Base-by-base conservation (phyloP, 1,139 yeast species). In the Suhomyces bokatorum region DNA sequence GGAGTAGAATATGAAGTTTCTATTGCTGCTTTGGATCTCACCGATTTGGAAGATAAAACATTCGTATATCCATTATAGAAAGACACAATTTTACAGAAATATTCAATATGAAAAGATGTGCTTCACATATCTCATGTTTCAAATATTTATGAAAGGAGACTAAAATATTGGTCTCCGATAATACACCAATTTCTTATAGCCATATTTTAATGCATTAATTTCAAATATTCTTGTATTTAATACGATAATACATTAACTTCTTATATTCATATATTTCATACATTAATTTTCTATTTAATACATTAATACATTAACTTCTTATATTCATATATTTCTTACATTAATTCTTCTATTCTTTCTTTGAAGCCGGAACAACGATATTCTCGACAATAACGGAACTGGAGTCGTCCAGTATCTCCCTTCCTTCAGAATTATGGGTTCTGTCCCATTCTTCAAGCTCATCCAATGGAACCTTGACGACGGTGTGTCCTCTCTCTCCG, bases 31-130 rank as follows among this genome's bases (percentile, higher is more conserved):
- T 57, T 75, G 37, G 80, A 75, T 56, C 57, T 75, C 32, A 76
- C 80, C 12, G 80, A 76, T 50, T 59, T 70, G 34, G 78, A 75
- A 52, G 75, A 75, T 50, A 62, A 70, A 45, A 58, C 66, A n/a
- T 74, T 71, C 40, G 69, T 75, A 13, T 76, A 77, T 52, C 75
- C 76, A 12, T 30, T 43, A 10, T 43, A 30, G n/a, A 26, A 2
- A 6, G 24, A n/a, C n/a, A n/a, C n/a, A n/a, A n/a, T n/a, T n/a
- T n/a, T n/a, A n/a, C n/a, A n/a, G n/a, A n/a, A n/a, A n/a, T n/a
- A n/a, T n/a, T n/a, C n/a, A n/a, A n/a, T n/a, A n/a, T n/a, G n/a
- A n/a, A n/a, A n/a, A n/a, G n/a, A n/a, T n/a, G n/a, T n/a, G n/a
- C n/a, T n/a, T n/a, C n/a, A n/a, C n/a, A n/a, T n/a, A n/a, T n/a